Evolutionary conservation across 164 flowering plant genomes (phyloP).

Genomic region (Cinnamomum micranthum): DNA sequence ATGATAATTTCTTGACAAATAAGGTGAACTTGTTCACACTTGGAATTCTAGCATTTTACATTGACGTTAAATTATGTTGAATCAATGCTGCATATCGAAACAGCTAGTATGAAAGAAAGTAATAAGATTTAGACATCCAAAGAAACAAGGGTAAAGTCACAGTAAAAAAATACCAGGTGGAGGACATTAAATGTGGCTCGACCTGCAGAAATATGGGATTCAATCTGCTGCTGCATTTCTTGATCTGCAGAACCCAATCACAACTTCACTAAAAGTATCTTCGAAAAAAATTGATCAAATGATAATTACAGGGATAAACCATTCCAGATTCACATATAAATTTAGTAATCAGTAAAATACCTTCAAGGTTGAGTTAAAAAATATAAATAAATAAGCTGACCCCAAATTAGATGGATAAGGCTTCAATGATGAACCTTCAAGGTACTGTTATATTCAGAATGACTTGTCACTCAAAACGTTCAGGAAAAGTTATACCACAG

Average conservation of each 20-base stretch:
- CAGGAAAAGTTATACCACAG: too few relatives aligned
- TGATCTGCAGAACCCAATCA: slow-evolving; percentile 45
- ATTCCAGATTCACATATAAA: neutral
- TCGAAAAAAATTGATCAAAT: neutral
- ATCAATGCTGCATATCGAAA: neutral
- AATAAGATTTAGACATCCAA: neutral
- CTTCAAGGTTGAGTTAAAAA: neutral
- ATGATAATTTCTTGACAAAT: too few relatives aligned
- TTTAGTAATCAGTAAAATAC: neutral
- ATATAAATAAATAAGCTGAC: neutral
- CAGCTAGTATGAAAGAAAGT: neutral
- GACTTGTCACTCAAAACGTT: neutral
- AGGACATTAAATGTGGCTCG: slow-evolving; percentile 62
- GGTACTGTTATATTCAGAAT: neutral
- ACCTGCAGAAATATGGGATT: slow-evolving; percentile 56
- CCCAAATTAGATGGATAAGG: neutral
- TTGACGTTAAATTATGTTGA: neutral
- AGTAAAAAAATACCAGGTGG: slow-evolving; percentile 49
- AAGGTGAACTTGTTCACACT: too few relatives aligned
- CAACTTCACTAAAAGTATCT: neutral
- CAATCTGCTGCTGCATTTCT: slow-evolving; percentile 84
- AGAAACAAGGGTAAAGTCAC: neutral
- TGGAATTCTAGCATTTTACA: neutral
- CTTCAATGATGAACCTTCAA: too few relatives aligned
- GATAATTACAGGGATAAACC: neutral